Evolutionary conservation across 352 stramenopile species (phyloP), one percentile per base, ranked within the genome.

Genomic region (Lagenidium giganteum): DNA sequence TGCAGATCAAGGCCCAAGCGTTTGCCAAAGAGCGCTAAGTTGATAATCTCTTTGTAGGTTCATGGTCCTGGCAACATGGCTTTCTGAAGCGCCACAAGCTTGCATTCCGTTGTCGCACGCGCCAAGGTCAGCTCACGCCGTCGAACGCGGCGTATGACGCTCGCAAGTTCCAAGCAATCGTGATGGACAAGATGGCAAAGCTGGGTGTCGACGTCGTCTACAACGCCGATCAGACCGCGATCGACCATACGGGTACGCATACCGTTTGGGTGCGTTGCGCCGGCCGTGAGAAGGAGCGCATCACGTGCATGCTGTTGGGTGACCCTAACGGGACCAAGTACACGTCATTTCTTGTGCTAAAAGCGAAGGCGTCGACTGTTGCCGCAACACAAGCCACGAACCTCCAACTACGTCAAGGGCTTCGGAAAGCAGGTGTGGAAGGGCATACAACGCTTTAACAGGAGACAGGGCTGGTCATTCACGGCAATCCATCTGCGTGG

Each of bases 301-400:
- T 57, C 3, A 67, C 49, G 2, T 42, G 27, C 8, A 67, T 66
- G 54, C 32, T 66, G 0, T 26, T 63, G 6, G 62, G 25, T 1
- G 44, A 51, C 20, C 61, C 40, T 3, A 36, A 47, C 11, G 42
- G 54, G 5, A 45, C 35, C 14, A 71, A 64, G 26, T 45, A 47
- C 12, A 30, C 57, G 6, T 31, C 53, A 0, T 71, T 67, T 32
- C 23, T 70, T 9, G 27, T 68, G 6, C 28, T 71, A 17, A 67
- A 69, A 35, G 52, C 38, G 4, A 41, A 28, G 5, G 27, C 32
- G 17, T 54, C 37, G 6, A 42, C 13, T n/a, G 29, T 37, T 2
- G 6, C 16, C 1, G 5, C n/a, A 73, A 62, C 32, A 37, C 26
- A 3, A 18, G 14, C 6, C 14, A 23, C 27, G 9, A 42, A 42